Evolutionary conservation across 2,329 filamentous ascomycete species (phyloP).

Genomic region (Monosporascus ibericus): DNA sequence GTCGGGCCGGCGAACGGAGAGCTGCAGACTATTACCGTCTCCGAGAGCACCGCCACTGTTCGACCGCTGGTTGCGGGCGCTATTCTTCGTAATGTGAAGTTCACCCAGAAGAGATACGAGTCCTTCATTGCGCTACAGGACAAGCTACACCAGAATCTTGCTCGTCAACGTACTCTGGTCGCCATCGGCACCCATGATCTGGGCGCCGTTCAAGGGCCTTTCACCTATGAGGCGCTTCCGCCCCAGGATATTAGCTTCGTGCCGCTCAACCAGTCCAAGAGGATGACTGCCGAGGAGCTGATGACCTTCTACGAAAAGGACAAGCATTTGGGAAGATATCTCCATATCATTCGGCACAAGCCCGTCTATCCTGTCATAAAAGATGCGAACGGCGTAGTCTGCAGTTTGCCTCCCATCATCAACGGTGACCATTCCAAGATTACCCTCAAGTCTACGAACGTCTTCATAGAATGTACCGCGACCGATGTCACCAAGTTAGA

Average conservation of each 20-base stretch:
- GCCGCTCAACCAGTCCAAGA: slow-evolving; percentile 84
- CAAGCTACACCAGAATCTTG: slow-evolving; percentile 95
- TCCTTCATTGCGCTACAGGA: slow-evolving; percentile 98
- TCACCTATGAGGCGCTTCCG: slow-evolving; percentile 88
- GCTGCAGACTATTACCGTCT: slow-evolving; percentile 74
- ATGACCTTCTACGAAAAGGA: slow-evolving; percentile 96
- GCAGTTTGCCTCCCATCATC: slow-evolving; percentile 95
- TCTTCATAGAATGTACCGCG: slow-evolving; percentile 96
- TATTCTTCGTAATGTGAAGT: slow-evolving; percentile 83
- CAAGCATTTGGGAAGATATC: slow-evolving; percentile 81
- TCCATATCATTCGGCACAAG: slow-evolving; percentile 91
- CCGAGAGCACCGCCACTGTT: slow-evolving; percentile 67
- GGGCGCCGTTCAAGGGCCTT: slow-evolving; percentile 87
- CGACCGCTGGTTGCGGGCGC: slow-evolving; percentile 85
- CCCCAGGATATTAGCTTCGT: slow-evolving; percentile 90
- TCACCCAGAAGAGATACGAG: slow-evolving; percentile 85
- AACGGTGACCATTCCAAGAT: slow-evolving; percentile 98
- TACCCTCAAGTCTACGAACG: slow-evolving; percentile 79
- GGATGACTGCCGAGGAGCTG: slow-evolving; percentile 80
- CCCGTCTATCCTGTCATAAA: slow-evolving; percentile 95
- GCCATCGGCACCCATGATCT: slow-evolving; percentile 96
- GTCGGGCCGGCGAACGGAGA: slow-evolving; percentile 66
- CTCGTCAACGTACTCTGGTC: slow-evolving; percentile 87
- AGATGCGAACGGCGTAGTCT: slow-evolving; percentile 79
- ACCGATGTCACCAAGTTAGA: slow-evolving; percentile 95